phyloP scores from a whole-genome alignment of 2,329 filamentous ascomycete species.

The Penicillium occitanis region DNA sequence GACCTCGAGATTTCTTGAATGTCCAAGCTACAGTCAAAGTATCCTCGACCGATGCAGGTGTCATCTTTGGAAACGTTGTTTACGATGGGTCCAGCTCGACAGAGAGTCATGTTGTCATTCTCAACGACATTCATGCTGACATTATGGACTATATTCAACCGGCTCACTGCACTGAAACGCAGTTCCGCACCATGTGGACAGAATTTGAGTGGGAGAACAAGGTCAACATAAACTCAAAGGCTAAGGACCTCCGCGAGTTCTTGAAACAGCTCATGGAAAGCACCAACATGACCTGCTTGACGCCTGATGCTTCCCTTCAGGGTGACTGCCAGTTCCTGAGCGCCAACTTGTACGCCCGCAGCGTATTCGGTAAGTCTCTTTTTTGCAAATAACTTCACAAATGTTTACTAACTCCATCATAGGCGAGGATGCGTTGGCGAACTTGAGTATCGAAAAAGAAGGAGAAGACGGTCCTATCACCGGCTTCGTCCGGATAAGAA shows the following conservation, averaged over 20 bases:
- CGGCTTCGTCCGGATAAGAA: conserved; percentile 96
- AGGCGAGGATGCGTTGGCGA: conserved; percentile 98
- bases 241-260: conserved; percentile 87
- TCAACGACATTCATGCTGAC: conserved; percentile 97
- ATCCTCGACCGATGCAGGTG: conserved; percentile 93
- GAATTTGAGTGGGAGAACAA: conserved; percentile 99
- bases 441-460: conserved; percentile 96
- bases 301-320: conserved; percentile 92
- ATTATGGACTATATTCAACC: conserved; percentile 99
- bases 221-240: conserved; percentile 99
- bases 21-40: conserved; percentile 99
- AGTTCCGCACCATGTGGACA: conserved; percentile 99
- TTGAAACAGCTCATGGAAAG: conserved; percentile 92
- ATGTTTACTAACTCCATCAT: conserved; percentile 17
- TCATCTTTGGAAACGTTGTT: conserved; percentile 98
- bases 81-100: conserved; percentile 92
- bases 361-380: conserved; percentile 84
- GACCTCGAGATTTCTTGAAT: conserved; percentile 94
- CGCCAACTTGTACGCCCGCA: conserved; percentile 92
- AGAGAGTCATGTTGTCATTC: conserved; percentile 93
- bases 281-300: conserved; percentile 98
- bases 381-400: conserved; percentile 5
- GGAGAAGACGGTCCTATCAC: conserved; percentile 93
- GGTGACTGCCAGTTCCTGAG: conserved; percentile 98
- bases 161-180: conserved; percentile 91